These are phyloP conservation scores for Picochlorum sp. DNA, from an alignment of 139 green algal genomes.

Conservation along the genomic window DNA sequence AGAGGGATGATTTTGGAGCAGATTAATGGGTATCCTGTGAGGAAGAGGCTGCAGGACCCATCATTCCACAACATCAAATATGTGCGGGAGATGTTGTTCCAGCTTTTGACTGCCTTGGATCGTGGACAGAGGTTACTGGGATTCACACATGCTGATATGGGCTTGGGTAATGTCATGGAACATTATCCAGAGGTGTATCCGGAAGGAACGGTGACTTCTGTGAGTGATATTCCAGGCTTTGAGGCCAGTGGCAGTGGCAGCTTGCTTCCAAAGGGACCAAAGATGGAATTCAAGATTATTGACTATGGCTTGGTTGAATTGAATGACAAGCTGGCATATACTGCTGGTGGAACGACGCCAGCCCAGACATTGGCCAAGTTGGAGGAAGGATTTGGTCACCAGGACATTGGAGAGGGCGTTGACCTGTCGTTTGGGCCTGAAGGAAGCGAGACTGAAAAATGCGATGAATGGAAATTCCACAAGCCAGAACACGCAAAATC, in stretches of 20 bases:
- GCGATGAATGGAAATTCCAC: conserved; percentile 1
- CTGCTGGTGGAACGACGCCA: conserved; percentile 7
- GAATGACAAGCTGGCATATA: conserved; percentile 7
- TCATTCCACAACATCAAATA: conserved; percentile 35
- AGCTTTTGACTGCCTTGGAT: conserved; percentile 28
- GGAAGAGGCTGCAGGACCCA: conserved; percentile 16
- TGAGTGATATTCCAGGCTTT: not conserved
- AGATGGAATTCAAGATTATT: conserved; percentile 36
- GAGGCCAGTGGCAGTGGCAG: conserved; percentile 10
- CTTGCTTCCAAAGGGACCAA: conserved; percentile 15
- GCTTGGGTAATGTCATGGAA: conserved; percentile 36
- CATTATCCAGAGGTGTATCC: conserved; percentile 19
- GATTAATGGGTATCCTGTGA: conserved; percentile 19
- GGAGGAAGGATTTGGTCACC: conserved; percentile 14
- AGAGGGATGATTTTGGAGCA: conserved; percentile 25
- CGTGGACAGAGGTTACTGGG: conserved; percentile 25
- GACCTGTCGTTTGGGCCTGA: not conserved
- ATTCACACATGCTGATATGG: conserved; percentile 35
- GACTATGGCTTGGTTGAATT: conserved; percentile 26
- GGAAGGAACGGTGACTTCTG: not conserved
- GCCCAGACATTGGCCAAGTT: conserved; percentile 15
- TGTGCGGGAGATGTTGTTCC: conserved; percentile 35
- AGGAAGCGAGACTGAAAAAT: not conserved
- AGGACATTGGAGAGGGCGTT: not conserved
- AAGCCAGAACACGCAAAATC: too few relatives aligned